Evolutionary conservation across 352 stramenopile species (phyloP).

Genomic region (Phytophthora sp.): DNA sequence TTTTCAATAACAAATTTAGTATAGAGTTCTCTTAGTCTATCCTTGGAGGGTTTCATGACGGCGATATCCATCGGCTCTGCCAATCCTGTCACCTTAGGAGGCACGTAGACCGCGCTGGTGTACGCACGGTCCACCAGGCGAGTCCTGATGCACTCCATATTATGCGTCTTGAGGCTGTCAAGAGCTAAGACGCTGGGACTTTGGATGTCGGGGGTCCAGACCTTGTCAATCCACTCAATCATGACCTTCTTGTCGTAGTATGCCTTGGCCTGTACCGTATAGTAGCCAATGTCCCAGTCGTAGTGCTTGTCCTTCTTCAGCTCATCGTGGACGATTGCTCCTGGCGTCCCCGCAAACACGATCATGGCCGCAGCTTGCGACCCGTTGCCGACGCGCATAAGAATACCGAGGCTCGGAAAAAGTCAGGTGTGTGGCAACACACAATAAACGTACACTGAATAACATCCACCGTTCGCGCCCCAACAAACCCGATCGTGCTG

Average conservation of each 20-base stretch:
- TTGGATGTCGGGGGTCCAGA: slow-evolving; percentile 7
- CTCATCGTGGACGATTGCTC: slow-evolving; percentile 5
- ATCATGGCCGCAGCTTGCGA: slow-evolving; percentile 4
- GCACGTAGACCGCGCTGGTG: neutral
- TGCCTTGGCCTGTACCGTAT: neutral
- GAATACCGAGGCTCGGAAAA: slow-evolving; percentile 16
- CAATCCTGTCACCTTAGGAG: neutral
- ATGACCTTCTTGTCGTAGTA: slow-evolving; percentile 14
- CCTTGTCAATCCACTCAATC: slow-evolving; percentile 10
- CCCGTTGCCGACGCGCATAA: slow-evolving; percentile 8
- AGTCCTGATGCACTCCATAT: slow-evolving; percentile 4
- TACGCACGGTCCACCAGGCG: neutral
- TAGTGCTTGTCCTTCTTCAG: neutral
- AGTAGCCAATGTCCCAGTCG: slow-evolving; percentile 3
- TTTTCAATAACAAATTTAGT: neutral
- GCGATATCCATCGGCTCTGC: neutral
- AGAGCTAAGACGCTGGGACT: neutral
- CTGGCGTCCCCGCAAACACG: slow-evolving; percentile 9
- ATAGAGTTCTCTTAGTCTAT: neutral
- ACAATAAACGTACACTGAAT: slow-evolving; percentile 14
- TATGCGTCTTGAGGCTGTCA: slow-evolving; percentile 12
- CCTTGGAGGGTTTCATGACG: neutral
- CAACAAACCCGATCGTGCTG: slow-evolving; percentile 23
- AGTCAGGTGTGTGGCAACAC: neutral
- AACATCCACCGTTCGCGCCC: slow-evolving; percentile 15